A percentile compares a stretch with the other conserved stretches of the same genome.
phyloP scores from a whole-genome alignment of 1,284 basidiomycete genomes.

The Pseudozyma thailandica region DNA sequence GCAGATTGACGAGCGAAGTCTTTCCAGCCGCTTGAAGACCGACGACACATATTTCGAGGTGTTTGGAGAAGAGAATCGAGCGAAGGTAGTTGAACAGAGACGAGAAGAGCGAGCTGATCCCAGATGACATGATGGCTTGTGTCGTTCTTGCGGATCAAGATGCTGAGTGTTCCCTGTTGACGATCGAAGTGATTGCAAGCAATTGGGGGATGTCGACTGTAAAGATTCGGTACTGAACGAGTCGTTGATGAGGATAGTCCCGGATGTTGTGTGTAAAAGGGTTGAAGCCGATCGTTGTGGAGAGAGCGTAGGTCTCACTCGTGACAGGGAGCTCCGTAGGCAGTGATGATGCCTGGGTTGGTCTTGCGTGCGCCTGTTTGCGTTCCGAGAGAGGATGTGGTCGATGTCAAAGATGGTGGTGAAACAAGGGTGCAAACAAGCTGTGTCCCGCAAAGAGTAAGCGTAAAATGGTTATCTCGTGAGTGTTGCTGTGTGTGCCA shows the following conservation, averaged over 20 bases:
- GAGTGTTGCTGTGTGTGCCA: not conserved
- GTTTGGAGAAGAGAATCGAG: constrained; percentile 82
- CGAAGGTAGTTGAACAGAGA: constrained; percentile 67
- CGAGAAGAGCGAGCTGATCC: constrained; percentile 48
- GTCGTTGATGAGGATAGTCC: too few relatives aligned
- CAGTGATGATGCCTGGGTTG: too few relatives aligned
- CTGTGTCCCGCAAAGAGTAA: not conserved
- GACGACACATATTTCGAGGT: constrained; percentile 90
- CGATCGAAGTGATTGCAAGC: too few relatives aligned
- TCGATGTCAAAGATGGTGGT: not conserved
- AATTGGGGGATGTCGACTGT: too few relatives aligned
- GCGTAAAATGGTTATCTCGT: not conserved
- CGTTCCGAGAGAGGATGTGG: not conserved
- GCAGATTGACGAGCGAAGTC: constrained; percentile 88
- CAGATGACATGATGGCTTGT: constrained; percentile 32
- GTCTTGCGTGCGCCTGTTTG: not conserved
- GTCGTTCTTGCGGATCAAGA: too few relatives aligned
- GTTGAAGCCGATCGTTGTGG: too few relatives aligned
- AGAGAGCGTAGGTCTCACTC: too few relatives aligned
- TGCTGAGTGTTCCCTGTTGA: too few relatives aligned
- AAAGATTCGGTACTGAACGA: too few relatives aligned
- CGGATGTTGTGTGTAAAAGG: too few relatives aligned
- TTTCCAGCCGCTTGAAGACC: constrained; percentile 94
- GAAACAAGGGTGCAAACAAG: constrained; percentile 11
- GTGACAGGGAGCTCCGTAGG: too few relatives aligned